Evolutionary conservation across 495 filamentous ascomycete genomes (phyloP).

Genomic region (Penicillium cataractarum): DNA sequence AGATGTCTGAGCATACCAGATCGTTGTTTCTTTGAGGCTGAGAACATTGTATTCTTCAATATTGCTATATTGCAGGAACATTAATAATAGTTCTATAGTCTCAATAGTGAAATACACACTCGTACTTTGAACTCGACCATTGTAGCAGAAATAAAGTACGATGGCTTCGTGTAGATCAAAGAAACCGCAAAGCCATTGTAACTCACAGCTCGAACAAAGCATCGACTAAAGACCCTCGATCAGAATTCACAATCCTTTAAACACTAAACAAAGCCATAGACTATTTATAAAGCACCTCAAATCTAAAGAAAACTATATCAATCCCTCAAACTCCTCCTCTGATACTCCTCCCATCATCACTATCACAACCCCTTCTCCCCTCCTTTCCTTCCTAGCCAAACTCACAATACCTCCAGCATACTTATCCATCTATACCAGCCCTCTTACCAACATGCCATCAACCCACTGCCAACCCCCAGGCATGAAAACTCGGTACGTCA

Average conservation of each 20-base stretch:
- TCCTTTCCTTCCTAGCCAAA: not conserved
- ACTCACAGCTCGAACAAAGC: not conserved
- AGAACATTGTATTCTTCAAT: too few species aligned
- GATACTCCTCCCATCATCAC: not conserved
- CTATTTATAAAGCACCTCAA: not conserved
- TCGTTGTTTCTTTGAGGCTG: not conserved
- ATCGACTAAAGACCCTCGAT: not conserved
- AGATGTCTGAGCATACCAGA: too few species aligned
- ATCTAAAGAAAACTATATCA: not conserved
- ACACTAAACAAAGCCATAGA: not conserved
- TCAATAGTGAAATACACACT: not conserved
- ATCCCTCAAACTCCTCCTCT: not conserved
- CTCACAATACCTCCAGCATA: not conserved
- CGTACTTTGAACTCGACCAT: not conserved
- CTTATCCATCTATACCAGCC: not conserved
- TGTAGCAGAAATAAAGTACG: not conserved
- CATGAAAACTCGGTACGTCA: not conserved
- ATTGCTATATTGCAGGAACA: too few species aligned
- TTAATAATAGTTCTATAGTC: too few species aligned
- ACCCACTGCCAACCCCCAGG: not conserved
- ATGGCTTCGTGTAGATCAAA: not conserved
- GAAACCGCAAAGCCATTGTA: not conserved
- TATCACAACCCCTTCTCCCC: not conserved
- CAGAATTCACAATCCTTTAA: not conserved
- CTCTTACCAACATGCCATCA: not conserved